Percentiles rank a stretch among this genome's conserved stretches.
Conservation (phyloP, 768 basidiomycete genomes). For the Lactarius sp. region DNA sequence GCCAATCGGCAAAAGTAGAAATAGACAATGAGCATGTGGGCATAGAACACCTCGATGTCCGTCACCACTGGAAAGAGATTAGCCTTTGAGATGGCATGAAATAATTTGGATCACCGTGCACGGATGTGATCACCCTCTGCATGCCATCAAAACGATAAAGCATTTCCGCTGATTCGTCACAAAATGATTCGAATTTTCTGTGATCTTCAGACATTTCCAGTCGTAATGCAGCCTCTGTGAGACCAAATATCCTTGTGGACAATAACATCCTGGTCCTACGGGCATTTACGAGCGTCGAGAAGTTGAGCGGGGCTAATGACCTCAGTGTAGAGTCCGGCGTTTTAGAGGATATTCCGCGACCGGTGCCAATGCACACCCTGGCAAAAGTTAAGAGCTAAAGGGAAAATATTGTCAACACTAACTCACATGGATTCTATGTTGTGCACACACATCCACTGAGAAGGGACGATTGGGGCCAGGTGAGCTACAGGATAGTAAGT, state of each 20-base stretch:
- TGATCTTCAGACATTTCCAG: conserved; percentile 15
- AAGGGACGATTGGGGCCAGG: background rate
- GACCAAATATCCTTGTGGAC: conserved; percentile 16
- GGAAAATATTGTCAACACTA: background rate
- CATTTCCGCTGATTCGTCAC: conserved; percentile 17
- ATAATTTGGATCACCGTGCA: conserved; percentile 9
- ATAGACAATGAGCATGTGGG: conserved; percentile 38
- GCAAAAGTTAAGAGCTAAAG: background rate
- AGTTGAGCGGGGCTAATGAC: conserved; percentile 6
- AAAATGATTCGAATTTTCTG: conserved; percentile 17
- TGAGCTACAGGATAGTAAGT: background rate
- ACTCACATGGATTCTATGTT: conserved; percentile 25
- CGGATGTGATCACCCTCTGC: conserved; percentile 22
- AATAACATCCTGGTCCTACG: conserved; percentile 21
- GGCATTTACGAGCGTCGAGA: conserved; percentile 16
- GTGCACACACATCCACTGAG: conserved; percentile 22
- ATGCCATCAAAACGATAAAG: conserved; percentile 23
- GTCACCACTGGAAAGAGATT: conserved; percentile 38
- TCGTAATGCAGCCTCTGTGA: conserved; percentile 20
- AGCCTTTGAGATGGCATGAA: conserved; percentile 3
- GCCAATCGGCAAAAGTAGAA: conserved; percentile 40
- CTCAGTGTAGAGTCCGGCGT: background rate
- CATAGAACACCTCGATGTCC: conserved; percentile 41
- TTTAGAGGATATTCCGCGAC: conserved; percentile 21
- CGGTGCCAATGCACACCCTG: conserved; percentile 26